These are phyloP conservation scores for Globisporangium ultimum DNA, from an alignment of 352 stramenopile species.

Conservation along the genomic window DNA sequence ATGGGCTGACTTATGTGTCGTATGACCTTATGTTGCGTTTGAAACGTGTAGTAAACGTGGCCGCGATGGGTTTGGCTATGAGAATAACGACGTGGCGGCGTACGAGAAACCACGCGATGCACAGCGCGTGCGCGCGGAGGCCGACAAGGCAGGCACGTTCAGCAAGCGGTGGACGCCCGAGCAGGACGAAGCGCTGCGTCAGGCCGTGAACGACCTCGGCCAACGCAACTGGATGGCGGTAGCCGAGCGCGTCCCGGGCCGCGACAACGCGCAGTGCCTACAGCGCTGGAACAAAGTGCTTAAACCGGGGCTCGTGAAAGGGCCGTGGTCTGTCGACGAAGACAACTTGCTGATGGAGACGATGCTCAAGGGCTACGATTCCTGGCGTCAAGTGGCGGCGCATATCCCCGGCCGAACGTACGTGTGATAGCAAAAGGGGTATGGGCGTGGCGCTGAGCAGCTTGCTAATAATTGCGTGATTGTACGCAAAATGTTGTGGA, in stretches of 20 bases:
- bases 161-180: conserved; percentile 80
- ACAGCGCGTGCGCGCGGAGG: conserved; percentile 39
- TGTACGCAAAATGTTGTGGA: not conserved
- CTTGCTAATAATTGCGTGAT: not conserved
- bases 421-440: conserved; percentile 3
- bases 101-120: conserved; percentile 43
- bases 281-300: conserved; percentile 90
- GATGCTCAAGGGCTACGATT: conserved; percentile 79
- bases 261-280: conserved; percentile 80
- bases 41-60: conserved; percentile 28
- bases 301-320: conserved; percentile 91
- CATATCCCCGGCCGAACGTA: conserved; percentile 71
- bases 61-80: conserved; percentile 14
- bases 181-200: conserved; percentile 82
- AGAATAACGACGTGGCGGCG: conserved; percentile 10
- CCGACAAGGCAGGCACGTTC: conserved; percentile 35
- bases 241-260: conserved; percentile 52
- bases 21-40: not conserved
- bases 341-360: conserved; percentile 83
- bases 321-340: conserved; percentile 90
- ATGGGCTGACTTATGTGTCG: not conserved
- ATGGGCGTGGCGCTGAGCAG: no score
- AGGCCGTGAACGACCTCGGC: conserved; percentile 72
- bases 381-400: conserved; percentile 67
- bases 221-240: conserved; percentile 89